Evolutionary conservation across 2,329 filamentous ascomycete genomes (phyloP).

Genomic region (Kalmusia sp.): DNA sequence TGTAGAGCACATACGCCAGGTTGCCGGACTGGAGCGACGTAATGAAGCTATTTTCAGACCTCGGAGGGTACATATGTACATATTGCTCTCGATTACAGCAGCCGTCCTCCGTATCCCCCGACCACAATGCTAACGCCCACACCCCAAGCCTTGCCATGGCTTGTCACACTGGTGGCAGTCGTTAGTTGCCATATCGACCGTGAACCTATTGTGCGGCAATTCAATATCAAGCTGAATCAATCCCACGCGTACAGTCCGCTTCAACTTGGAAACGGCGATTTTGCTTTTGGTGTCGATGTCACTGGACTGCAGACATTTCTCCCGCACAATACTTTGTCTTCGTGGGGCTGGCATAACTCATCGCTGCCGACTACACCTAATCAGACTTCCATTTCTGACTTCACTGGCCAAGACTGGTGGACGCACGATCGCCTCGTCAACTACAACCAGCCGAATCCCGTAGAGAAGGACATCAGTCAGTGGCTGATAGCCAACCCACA

Average conservation of each 20-base stretch:
- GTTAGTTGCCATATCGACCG: slow-evolving; percentile 32
- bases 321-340: slow-evolving; percentile 51
- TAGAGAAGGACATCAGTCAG: slow-evolving; percentile 53
- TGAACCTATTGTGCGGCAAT: slow-evolving; percentile 39
- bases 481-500: slow-evolving; percentile 64
- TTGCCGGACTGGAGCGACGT: slow-evolving; percentile 14
- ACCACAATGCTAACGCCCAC: neutral
- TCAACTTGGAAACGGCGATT: slow-evolving; percentile 58
- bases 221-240: slow-evolving; percentile 58
- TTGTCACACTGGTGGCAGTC: neutral
- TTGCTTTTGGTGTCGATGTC: slow-evolving; percentile 56
- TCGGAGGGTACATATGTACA: neutral
- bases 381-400: slow-evolving; percentile 47
- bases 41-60: neutral
- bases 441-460: slow-evolving; percentile 52
- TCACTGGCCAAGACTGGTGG: slow-evolving; percentile 54
- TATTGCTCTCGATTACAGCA: neutral
- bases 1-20: slow-evolving; percentile 15
- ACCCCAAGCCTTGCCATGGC: neutral
- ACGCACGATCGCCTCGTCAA: slow-evolving; percentile 53
- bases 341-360: slow-evolving; percentile 57
- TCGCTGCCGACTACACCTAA: slow-evolving; percentile 49
- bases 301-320: slow-evolving; percentile 56
- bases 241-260: slow-evolving; percentile 61
- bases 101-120: neutral